Conservation (phyloP, 345 rosid species). For the Raphanus sativus region DNA sequence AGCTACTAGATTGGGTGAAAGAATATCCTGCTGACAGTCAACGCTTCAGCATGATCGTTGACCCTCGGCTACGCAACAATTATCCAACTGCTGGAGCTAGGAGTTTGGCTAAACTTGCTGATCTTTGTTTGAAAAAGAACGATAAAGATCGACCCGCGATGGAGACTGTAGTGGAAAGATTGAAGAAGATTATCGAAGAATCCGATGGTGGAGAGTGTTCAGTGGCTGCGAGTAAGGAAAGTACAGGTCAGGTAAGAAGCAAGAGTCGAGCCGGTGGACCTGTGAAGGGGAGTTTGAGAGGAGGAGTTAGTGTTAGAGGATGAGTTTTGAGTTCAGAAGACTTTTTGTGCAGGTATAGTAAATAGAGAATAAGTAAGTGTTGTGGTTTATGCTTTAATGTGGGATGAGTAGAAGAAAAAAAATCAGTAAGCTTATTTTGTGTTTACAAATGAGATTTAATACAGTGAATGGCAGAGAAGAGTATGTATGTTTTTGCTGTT, state of each 20-base stretch:
- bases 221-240: neutral
- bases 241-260: slow-evolving; percentile 19
- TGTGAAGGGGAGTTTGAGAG: slow-evolving; percentile 22
- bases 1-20: slow-evolving; percentile 73
- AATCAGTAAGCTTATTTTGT: neutral
- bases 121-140: slow-evolving; percentile 57
- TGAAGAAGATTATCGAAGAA: slow-evolving; percentile 53
- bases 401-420: neutral
- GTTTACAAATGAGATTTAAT: slow-evolving; percentile 1
- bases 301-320: slow-evolving; percentile 36
- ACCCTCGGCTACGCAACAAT: slow-evolving; percentile 59
- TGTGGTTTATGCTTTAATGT: neutral
- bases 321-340: slow-evolving; percentile 11
- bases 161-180: slow-evolving; percentile 59
- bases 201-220: slow-evolving; percentile 24
- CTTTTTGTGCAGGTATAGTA: neutral
- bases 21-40: slow-evolving; percentile 63
- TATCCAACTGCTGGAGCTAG: slow-evolving; percentile 54
- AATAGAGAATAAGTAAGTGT: neutral
- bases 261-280: slow-evolving; percentile 13
- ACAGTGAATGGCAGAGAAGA: neutral
- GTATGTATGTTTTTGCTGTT: neutral
- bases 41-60: slow-evolving; percentile 63
- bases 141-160: slow-evolving; percentile 73
- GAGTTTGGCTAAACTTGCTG: slow-evolving; percentile 68